Percentiles rank a stretch among this genome's conserved stretches.
Conservation (phyloP, 768 basidiomycete genomes). For the Tricholoma terreum region DNA sequence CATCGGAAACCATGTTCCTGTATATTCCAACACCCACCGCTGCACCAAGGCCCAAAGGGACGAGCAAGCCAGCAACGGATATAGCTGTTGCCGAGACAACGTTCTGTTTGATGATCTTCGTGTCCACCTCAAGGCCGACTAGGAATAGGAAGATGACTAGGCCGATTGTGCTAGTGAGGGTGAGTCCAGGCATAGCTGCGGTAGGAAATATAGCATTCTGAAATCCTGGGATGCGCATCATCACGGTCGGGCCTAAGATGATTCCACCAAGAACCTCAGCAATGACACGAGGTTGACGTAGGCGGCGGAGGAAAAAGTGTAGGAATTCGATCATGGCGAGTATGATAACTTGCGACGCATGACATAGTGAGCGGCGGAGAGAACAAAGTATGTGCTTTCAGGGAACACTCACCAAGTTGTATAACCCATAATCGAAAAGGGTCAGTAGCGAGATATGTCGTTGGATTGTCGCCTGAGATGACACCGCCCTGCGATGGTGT, state of each 20-base stretch:
- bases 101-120: constrained; percentile 64
- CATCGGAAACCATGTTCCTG: constrained; percentile 53
- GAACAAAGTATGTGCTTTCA: neutral
- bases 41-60: constrained; percentile 83
- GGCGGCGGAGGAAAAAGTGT: constrained; percentile 55
- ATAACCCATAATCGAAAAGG: constrained; percentile 78
- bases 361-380: constrained; percentile 4
- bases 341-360: constrained; percentile 60
- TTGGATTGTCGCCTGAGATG: constrained; percentile 73
- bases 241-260: constrained; percentile 71
- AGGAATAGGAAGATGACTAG: constrained; percentile 79
- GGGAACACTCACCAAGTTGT: constrained; percentile 54
- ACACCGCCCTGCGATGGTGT: constrained; percentile 58
- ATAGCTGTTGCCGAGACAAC: constrained; percentile 53
- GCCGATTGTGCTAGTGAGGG: constrained; percentile 72
- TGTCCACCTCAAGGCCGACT: constrained; percentile 82
- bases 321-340: constrained; percentile 76
- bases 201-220: constrained; percentile 55
- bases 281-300: constrained; percentile 90
- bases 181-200: constrained; percentile 52
- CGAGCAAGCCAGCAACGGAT: constrained; percentile 61
- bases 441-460: constrained; percentile 54
- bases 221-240: constrained; percentile 81
- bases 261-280: constrained; percentile 92
- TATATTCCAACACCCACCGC: constrained; percentile 74